Percentiles rank a stretch among this genome's conserved stretches.
Evolutionary conservation across 1,284 basidiomycete genomes (phyloP).

Genomic region (Pyrrhoderma noxium): DNA sequence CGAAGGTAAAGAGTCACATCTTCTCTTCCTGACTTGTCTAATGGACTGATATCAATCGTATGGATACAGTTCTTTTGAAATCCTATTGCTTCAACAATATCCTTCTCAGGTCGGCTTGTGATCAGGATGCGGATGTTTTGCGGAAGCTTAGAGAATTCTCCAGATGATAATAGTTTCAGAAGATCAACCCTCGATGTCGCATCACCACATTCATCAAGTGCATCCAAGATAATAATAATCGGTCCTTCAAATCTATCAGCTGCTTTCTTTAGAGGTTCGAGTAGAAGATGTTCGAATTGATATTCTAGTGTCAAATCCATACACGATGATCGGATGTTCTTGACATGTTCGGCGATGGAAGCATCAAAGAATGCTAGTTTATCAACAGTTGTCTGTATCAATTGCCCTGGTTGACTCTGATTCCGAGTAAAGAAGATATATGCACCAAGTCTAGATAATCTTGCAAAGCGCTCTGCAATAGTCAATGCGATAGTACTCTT

Average conservation of each 20-base stretch:
- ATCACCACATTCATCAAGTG: constrained; percentile 29
- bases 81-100: background rate
- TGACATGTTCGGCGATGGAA: background rate
- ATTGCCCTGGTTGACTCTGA: background rate
- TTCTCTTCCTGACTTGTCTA: too few relatives aligned
- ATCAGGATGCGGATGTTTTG: background rate
- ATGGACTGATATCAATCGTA: too few relatives aligned
- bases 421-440: background rate
- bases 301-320: background rate
- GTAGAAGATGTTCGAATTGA: constrained; percentile 2
- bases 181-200: constrained; percentile 19
- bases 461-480: background rate
- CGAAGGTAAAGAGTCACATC: background rate
- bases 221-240: constrained; percentile 32
- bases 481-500: background rate
- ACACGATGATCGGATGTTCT: background rate
- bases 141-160: background rate
- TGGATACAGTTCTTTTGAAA: too few relatives aligned
- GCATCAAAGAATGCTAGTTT: constrained; percentile 12
- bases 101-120: constrained; percentile 2
- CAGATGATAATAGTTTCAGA: constrained; percentile 16
- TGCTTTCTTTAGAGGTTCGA: background rate
- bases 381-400: background rate
- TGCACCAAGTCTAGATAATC: background rate
- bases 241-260: constrained; percentile 16